These are phyloP conservation scores for Fusarium graminum DNA, from an alignment of 2,329 filamentous ascomycete genomes.

Conservation along the genomic window DNA sequence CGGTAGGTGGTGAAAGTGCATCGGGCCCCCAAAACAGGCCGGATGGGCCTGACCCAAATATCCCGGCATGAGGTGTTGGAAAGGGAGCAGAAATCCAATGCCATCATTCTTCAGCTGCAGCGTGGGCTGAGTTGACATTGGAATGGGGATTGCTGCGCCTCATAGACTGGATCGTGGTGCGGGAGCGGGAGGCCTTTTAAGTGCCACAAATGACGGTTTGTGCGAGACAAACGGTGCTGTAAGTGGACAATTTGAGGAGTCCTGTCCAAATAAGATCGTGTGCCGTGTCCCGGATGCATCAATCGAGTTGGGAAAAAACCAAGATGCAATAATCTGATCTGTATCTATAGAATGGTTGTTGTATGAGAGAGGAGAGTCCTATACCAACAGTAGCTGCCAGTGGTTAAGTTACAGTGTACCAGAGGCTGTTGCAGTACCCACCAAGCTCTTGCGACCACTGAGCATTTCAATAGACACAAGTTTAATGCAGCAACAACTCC, in stretches of 20 bases:
- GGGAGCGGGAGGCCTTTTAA: conserved; percentile 32
- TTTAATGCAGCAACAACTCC: not conserved
- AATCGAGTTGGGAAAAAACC: not conserved
- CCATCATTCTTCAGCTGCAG: conserved; percentile 2
- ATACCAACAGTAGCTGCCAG: not conserved
- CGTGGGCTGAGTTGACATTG: conserved; percentile 18
- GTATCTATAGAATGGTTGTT: not conserved
- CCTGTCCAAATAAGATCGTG: not conserved
- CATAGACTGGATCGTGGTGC: conserved; percentile 26
- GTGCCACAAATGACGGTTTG: conserved; percentile 12
- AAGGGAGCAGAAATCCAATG: not conserved
- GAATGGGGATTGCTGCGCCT: conserved; percentile 39
- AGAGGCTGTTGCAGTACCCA: conserved; percentile 1
- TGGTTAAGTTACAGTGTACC: not conserved
- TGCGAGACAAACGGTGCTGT: conserved; percentile 22
- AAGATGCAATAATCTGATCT: conserved; percentile 7
- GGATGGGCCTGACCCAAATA: conserved; percentile 24
- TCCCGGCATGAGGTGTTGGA: conserved; percentile 3
- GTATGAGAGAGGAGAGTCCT: not conserved
- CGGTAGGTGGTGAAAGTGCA: conserved; percentile 11
- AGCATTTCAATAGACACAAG: not conserved
- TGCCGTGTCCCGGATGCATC: conserved; percentile 26
- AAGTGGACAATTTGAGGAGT: conserved; percentile 29
- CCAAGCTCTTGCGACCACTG: not conserved
- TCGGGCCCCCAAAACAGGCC: conserved; percentile 37